These are phyloP conservation scores for Sarocladiaceae sp. DNA, from an alignment of 2,329 filamentous ascomycete species.

Conservation along the genomic window DNA sequence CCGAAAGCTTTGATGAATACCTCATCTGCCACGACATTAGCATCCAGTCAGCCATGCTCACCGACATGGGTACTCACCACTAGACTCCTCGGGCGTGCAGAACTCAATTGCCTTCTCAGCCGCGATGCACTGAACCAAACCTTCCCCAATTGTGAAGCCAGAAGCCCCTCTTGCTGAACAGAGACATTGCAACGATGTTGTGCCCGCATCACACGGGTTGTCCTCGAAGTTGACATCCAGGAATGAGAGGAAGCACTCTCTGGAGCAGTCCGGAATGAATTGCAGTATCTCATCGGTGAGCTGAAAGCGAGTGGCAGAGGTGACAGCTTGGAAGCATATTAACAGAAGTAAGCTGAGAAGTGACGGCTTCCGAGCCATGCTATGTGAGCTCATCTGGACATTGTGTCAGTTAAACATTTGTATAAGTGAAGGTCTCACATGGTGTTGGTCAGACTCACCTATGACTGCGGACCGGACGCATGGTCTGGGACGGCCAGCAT, in stretches of 20 bases:
- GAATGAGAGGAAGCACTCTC: conserved; percentile 56
- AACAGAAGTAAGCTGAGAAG: conserved; percentile 4
- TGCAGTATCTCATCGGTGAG: conserved; percentile 32
- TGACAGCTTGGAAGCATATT: conserved; percentile 19
- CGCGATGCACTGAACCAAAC: conserved; percentile 59
- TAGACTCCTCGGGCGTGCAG: conserved; percentile 42
- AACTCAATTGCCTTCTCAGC: conserved; percentile 41
- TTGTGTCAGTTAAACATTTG: conserved; percentile 7
- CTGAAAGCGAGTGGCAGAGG: conserved; percentile 18
- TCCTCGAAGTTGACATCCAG: conserved; percentile 51
- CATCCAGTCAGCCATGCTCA: too few species aligned
- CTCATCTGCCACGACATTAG: neutral
- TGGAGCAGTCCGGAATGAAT: conserved; percentile 52
- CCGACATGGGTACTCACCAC: conserved; percentile 25
- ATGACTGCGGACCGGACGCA: conserved; percentile 14
- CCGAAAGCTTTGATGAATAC: conserved; percentile 32
- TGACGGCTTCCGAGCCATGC: conserved; percentile 33
- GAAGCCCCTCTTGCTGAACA: conserved; percentile 53
- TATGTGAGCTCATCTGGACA: conserved; percentile 34
- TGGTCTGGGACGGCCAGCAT: conserved; percentile 28
- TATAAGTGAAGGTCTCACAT: neutral
- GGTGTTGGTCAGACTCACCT: conserved; percentile 16
- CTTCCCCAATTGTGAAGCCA: conserved; percentile 67
- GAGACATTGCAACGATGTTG: conserved; percentile 52
- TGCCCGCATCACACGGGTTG: conserved; percentile 39